These are phyloP conservation scores for Coemansia biformis DNA, from an alignment of 192 early-diverging fungal genomes.

Conservation along the genomic window DNA sequence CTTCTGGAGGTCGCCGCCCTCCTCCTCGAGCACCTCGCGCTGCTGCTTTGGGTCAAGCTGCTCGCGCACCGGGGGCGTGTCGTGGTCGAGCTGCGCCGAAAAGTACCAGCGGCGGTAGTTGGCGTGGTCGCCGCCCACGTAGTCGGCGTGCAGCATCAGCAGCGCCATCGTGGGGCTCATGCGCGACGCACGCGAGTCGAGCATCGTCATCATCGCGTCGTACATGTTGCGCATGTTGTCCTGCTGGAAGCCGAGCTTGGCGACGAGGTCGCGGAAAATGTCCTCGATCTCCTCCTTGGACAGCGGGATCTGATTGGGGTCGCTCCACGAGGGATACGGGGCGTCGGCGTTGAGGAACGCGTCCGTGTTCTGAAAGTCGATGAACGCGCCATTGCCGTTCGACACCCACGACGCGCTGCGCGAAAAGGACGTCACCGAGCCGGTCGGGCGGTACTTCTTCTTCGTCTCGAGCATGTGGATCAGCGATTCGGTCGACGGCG, in stretches of 20 bases:
- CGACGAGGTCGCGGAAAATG: constrained; percentile 60
- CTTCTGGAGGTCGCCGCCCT: constrained; percentile 27
- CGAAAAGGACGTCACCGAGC: constrained; percentile 55
- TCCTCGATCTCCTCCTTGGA: constrained; percentile 63
- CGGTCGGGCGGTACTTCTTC: constrained; percentile 52
- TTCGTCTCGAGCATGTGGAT: constrained; percentile 65
- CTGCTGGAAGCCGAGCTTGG: constrained; percentile 73
- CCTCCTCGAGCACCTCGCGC: constrained; percentile 46
- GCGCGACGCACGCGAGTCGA: constrained; percentile 72
- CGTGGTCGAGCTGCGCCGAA: constrained; percentile 62
- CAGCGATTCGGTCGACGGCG: constrained; percentile 64
- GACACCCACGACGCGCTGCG: constrained; percentile 55
- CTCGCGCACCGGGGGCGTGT: constrained; percentile 49
- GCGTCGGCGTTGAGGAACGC: constrained; percentile 43
- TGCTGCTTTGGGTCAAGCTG: constrained; percentile 51
- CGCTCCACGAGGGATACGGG: constrained; percentile 55
- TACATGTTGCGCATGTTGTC: constrained; percentile 73
- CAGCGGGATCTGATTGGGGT: constrained; percentile 60
- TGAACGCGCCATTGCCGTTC: constrained; percentile 48
- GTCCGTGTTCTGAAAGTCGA: constrained; percentile 52
- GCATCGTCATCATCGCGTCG: constrained; percentile 71
- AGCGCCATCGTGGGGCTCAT: constrained; percentile 67
- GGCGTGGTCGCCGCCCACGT: constrained; percentile 72
- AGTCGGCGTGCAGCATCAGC: constrained; percentile 70
- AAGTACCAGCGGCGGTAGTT: constrained; percentile 85